Evolutionary conservation across 352 stramenopile species (phyloP), one percentile per base, ranked within the genome.

Genomic region (Globisporangium heterothallicum): DNA sequence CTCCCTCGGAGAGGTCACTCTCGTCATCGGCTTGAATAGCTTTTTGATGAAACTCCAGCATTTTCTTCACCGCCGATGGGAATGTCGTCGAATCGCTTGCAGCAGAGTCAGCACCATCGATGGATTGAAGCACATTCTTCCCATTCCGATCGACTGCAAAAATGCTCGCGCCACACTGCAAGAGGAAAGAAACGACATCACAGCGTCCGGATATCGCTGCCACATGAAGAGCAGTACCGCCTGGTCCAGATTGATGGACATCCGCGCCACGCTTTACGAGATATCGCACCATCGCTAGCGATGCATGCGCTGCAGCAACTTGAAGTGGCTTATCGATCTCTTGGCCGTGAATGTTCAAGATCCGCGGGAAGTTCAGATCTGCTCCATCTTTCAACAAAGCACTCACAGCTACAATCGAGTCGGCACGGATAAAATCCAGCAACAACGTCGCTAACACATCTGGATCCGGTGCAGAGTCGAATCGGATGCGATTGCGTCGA

Each of bases 231-330:
- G 80, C 74, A 10, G 77, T 88, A 2, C 78, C 80, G 12, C 59
- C 59, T 1, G 67, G 57, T 27, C 76, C 74, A 9, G 67, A 59
- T 30, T 82, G 69, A 24, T 85, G 74, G 19, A 92, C 64, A 42
- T 92, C 80, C 21, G 78, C 77, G 14, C 83, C 83, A 42, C 77
- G 74, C 47, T 88, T 88, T n/a, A 92, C 38, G 13, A 94, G 63
- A 36, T 89, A 83, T 3, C 77, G 70, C 30, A 94, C 68, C 80
- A 94, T 91, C 21, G 54, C 58, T 10, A 94, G 59, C 6, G 80
- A 90, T 10, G 72, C 67, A 43, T 68, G 56, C 42, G 80, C 61
- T n/a, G 74, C 67, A 2, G 83, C 83, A 35, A 85, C 64, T 42
- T 86, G 68, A 1, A 94, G 58, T 9, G 80, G 78, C 42, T 86